Evolutionary conservation across 1,284 basidiomycete genomes (phyloP).

Genomic region (Schizophyllum commune): DNA sequence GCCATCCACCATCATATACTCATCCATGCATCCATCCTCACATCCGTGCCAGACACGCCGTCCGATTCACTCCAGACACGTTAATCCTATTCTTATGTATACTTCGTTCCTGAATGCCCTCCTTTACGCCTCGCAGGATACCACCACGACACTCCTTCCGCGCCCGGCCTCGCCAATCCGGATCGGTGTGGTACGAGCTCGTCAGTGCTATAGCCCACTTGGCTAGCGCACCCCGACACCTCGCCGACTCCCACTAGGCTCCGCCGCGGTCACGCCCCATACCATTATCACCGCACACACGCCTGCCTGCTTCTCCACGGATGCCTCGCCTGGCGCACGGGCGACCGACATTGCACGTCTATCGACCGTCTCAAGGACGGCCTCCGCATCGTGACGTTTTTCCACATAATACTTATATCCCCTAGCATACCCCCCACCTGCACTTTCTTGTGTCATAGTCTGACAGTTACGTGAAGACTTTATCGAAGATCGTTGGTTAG

Average conservation of each 20-base stretch:
- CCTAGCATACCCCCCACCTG: neutral
- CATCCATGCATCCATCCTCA: neutral
- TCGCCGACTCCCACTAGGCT: too few relatives aligned
- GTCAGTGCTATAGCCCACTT: too few relatives aligned
- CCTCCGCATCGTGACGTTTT: neutral
- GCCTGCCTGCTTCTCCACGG: neutral
- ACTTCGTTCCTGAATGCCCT: neutral
- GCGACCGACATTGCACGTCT: too few relatives aligned
- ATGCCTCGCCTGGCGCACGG: neutral
- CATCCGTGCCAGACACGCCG: neutral
- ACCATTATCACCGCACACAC: neutral
- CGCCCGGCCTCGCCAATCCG: neutral
- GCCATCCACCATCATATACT: neutral
- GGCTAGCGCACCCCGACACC: neutral
- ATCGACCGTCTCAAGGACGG: neutral
- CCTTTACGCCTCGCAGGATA: neutral
- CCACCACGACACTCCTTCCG: neutral
- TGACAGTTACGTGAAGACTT: neutral
- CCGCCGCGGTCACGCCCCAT: too few relatives aligned
- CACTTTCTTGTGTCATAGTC: neutral
- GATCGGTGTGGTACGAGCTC: neutral
- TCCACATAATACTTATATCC: neutral
- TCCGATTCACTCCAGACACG: neutral
- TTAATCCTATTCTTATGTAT: neutral
- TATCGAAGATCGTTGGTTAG: too few relatives aligned